Evolutionary conservation across 176 grass and related monocot species (phyloP).

Genomic region (Ensete ventricosum): DNA sequence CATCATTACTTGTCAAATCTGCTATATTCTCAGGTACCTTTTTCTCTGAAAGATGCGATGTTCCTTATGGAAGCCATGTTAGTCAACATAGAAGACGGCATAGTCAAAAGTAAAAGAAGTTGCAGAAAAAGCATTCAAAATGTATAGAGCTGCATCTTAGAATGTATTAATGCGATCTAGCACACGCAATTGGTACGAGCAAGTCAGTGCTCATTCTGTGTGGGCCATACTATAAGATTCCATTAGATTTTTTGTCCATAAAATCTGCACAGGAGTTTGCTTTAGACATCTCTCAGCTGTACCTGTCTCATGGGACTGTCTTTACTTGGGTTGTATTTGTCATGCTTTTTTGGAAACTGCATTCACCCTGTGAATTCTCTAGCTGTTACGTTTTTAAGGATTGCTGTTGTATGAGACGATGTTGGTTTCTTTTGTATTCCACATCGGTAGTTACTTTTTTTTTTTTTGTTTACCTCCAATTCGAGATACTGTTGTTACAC

Average conservation of each 20-base stretch:
- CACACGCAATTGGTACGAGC: not conserved
- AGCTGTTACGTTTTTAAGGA: too few relatives aligned
- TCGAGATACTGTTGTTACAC: too few relatives aligned
- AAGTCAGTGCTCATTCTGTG: not conserved
- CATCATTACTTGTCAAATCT: not conserved
- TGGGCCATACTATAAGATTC: not conserved
- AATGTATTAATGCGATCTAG: not conserved
- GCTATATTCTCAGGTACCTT: not conserved
- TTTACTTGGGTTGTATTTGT: too few relatives aligned
- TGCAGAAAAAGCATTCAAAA: too few relatives aligned
- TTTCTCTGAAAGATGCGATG: not conserved
- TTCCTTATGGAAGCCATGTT: not conserved
- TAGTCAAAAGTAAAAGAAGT: not conserved
- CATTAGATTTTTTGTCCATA: constrained; percentile 8
- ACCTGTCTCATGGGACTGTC: not conserved
- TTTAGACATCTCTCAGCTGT: not conserved
- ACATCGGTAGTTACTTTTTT: not conserved
- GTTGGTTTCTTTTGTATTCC: not conserved
- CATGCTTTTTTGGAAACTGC: too few relatives aligned
- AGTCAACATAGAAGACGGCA: not conserved
- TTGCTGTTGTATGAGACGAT: too few relatives aligned
- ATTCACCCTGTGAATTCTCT: too few relatives aligned
- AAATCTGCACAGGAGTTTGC: not conserved
- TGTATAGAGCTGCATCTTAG: not conserved
- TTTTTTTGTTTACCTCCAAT: too few relatives aligned